These are phyloP conservation scores for slime mould (Dictyostelium discoideum) DNA, from an alignment of 78 protist genomes.

Conservation along the genomic window DNA sequence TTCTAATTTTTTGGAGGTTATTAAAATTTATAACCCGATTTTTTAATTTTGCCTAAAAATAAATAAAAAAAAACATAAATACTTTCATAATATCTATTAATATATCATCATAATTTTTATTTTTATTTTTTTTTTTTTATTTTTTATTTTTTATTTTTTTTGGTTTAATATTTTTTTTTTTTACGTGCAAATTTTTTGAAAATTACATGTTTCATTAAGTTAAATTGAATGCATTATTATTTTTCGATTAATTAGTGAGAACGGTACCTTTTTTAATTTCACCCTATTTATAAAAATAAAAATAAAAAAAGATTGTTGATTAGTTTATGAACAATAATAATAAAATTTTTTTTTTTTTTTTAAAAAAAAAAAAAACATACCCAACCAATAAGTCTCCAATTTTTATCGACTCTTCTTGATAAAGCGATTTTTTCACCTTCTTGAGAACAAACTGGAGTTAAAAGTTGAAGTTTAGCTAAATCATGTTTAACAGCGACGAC, in stretches of 20 bases:
- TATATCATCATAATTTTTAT: background rate
- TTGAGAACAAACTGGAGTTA: conserved; percentile 97
- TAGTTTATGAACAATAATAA: too few species aligned
- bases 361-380: background rate
- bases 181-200: background rate
- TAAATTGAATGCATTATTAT: background rate
- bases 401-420: conserved; percentile 97
- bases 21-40: background rate
- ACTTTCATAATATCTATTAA: background rate
- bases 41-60: background rate
- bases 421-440: conserved; percentile 99
- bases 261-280: background rate
- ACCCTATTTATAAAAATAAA: background rate
- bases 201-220: background rate
- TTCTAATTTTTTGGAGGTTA: background rate
- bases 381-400: conserved; percentile 96
- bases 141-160: background rate
- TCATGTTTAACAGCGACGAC: conserved; percentile 94
- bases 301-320: too few species aligned
- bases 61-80: background rate
- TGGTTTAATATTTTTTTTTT: background rate
- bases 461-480: conserved; percentile 95
- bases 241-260: background rate
- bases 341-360: background rate
- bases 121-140: background rate